phyloP scores from a whole-genome alignment of 1,284 basidiomycete genomes.

The Cutaneotrichosporon sp. region DNA sequence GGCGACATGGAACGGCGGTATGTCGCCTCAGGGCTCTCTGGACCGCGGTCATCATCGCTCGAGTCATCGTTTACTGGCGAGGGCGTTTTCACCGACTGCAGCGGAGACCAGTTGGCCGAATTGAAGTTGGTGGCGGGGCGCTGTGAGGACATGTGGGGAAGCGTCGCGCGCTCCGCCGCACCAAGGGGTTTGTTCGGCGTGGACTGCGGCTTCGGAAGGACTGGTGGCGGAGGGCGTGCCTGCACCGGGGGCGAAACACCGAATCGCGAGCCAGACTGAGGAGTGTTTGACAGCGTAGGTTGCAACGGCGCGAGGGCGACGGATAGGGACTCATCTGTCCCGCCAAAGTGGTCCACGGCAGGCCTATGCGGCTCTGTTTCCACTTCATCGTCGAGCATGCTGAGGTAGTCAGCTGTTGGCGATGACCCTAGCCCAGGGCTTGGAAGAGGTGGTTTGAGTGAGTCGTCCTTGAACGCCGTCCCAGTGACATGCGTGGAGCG shows the following conservation, averaged over 20 bases:
- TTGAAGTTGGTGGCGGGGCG: conserved; percentile 28
- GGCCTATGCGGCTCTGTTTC: background rate
- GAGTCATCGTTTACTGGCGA: conserved; percentile 22
- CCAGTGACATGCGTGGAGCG: conserved; percentile 49
- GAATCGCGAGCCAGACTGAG: conserved; percentile 11
- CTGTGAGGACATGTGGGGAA: conserved; percentile 9
- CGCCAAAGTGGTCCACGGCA: conserved; percentile 12
- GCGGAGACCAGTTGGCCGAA: conserved; percentile 35
- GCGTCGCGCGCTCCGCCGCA: conserved; percentile 17
- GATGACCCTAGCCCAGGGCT: background rate
- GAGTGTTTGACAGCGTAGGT: conserved; percentile 7
- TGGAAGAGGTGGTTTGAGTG: conserved; percentile 5
- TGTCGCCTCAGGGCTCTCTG: conserved; percentile 22
- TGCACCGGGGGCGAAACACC: conserved; percentile 12
- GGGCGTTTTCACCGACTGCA: conserved; percentile 8
- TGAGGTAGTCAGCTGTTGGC: conserved; percentile 16
- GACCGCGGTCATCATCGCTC: conserved; percentile 37
- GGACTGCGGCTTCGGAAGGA: conserved; percentile 11
- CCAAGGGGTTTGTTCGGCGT: conserved; percentile 10
- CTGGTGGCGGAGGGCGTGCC: conserved; percentile 12
- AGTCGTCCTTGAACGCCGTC: conserved; percentile 39
- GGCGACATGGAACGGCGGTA: conserved; percentile 3
- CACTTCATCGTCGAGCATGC: conserved; percentile 12
- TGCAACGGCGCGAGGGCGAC: conserved; percentile 10
- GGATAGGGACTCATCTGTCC: conserved; percentile 10